Evolutionary conservation across 371 early-diverging fungal species (phyloP).

Genomic region (Enterocytospora artemiae): DNA sequence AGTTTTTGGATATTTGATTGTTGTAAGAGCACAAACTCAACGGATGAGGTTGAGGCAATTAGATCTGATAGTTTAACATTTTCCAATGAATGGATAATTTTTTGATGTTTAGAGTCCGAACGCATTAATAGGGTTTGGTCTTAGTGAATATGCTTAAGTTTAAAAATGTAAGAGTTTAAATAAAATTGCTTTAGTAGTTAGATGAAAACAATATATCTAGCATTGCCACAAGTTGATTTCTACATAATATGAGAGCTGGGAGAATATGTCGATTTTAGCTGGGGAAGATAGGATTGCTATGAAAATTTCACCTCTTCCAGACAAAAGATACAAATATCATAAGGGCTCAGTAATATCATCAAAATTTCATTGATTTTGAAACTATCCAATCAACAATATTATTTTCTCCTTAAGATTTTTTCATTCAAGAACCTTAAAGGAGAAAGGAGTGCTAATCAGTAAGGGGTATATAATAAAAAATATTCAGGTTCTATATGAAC

Average conservation of each 20-base stretch:
- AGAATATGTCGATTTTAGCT: no score
- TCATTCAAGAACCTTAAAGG: background rate
- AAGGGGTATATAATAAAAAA: background rate
- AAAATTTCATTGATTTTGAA: no score
- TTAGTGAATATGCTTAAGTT: no score
- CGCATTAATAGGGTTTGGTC: no score
- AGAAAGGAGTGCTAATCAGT: background rate
- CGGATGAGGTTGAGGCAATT: background rate
- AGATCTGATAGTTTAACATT: background rate
- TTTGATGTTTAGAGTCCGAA: background rate
- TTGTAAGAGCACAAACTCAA: slow-evolving; percentile 1
- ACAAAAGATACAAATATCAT: no score
- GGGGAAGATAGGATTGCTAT: no score
- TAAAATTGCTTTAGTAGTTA: no score
- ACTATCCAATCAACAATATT: background rate
- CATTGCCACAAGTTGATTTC: no score
- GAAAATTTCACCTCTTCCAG: no score
- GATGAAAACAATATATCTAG: no score
- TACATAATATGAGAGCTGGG: no score
- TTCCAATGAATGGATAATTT: background rate
- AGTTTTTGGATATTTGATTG: background rate
- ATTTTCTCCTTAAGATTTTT: background rate
- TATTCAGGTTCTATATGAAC: slow-evolving; percentile 24
- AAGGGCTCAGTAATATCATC: background rate
- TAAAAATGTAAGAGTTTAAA: no score